A percentile compares a stretch with the other conserved stretches of the same genome.
These are phyloP conservation scores for Cladophialophora yegresii DNA, from an alignment of 2,329 filamentous ascomycete species.

Conservation along the genomic window DNA sequence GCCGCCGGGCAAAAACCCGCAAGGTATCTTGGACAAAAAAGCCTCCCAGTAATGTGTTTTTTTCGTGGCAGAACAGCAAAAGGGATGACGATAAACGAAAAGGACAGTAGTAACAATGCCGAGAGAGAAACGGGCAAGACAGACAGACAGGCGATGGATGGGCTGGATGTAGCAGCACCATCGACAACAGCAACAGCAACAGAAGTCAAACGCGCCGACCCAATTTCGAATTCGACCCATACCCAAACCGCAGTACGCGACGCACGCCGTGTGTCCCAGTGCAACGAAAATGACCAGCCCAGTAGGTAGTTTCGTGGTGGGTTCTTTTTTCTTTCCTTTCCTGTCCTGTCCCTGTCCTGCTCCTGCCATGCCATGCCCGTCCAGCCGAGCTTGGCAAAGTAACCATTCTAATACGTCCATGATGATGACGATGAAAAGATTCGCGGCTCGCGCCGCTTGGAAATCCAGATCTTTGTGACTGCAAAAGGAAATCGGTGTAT, in stretches of 20 bases:
- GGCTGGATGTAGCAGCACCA: background rate
- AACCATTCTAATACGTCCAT: slow-evolving; percentile 12
- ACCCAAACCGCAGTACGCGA: background rate
- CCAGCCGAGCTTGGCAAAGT: background rate
- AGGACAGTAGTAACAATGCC: background rate
- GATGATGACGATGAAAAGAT: slow-evolving; percentile 7
- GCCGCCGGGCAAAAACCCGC: slow-evolving; percentile 36
- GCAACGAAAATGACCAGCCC: slow-evolving; percentile 1
- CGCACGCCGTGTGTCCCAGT: slow-evolving; percentile 1
- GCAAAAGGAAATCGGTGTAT: slow-evolving; percentile 6
- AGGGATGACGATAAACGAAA: background rate
- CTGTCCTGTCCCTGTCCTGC: background rate
- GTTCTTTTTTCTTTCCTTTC: slow-evolving; percentile 3
- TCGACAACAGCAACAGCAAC: background rate
- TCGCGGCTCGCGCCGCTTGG: slow-evolving; percentile 26
- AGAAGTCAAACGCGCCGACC: slow-evolving; percentile 15
- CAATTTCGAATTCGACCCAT: background rate
- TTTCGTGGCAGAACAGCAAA: slow-evolving; percentile 3
- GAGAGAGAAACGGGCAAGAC: background rate
- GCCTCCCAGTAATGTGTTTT: slow-evolving; percentile 20
- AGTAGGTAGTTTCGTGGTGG: background rate
- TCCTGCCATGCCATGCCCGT: no score
- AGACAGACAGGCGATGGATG: background rate
- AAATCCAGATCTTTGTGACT: slow-evolving; percentile 10
- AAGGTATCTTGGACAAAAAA: slow-evolving; percentile 36